Evolutionary conservation across 805 yeast species (phyloP).

Genomic region (Saturnispora serradocipensis): DNA sequence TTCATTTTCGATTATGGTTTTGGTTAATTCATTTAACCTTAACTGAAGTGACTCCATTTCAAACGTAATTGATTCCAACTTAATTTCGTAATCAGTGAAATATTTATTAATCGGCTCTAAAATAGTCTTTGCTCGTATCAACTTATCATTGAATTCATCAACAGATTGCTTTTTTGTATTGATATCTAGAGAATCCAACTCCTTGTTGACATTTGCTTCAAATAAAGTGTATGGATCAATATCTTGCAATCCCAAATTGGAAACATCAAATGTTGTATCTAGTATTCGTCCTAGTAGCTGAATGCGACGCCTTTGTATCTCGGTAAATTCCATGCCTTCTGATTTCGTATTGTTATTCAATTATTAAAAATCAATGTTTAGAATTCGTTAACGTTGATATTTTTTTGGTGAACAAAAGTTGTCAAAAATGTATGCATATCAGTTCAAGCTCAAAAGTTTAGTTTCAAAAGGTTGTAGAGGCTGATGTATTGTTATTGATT

Average conservation of each 20-base stretch:
- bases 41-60: conserved; percentile 55
- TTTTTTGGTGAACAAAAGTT: not conserved
- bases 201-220: conserved; percentile 1
- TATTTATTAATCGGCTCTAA: conserved; percentile 45
- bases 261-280: not conserved
- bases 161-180: conserved; percentile 9
- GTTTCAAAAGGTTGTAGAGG: not conserved
- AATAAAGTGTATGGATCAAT: not conserved
- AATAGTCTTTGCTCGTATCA: conserved; percentile 16
- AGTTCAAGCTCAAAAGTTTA: not conserved
- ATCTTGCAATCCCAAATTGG: not conserved
- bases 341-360: not conserved
- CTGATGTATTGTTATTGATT: not conserved
- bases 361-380: not conserved
- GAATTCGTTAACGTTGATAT: not conserved
- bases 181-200: conserved; percentile 12
- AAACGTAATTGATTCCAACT: conserved; percentile 44
- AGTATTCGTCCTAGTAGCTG: not conserved
- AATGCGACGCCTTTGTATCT: not conserved
- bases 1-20: conserved; percentile 39
- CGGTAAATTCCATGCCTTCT: not conserved
- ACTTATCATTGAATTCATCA: conserved; percentile 1
- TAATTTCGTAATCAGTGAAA: conserved; percentile 46
- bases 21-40: conserved; percentile 40
- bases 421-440: not conserved